Conservation (phyloP, 768 basidiomycete species). For the Coprinopsis cinerea region DNA sequence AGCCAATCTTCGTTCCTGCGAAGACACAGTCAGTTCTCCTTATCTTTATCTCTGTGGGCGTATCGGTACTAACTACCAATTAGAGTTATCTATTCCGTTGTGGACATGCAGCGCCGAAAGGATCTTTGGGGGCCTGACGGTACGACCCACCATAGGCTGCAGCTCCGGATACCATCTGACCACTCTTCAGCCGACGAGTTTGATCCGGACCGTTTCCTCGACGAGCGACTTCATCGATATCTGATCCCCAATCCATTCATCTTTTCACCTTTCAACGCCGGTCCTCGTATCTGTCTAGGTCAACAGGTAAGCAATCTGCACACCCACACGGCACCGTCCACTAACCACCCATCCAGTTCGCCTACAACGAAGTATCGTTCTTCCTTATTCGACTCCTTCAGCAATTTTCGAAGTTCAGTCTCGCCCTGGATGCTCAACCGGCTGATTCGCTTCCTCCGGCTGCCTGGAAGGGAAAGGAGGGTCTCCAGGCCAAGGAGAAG, state of each 20-base stretch:
- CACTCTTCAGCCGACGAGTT: conserved; percentile 34
- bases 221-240: conserved; percentile 41
- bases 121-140: conserved; percentile 54
- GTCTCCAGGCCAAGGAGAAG: conserved; percentile 28
- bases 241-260: conserved; percentile 38
- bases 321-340: not conserved
- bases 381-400: conserved; percentile 44
- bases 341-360: conserved; percentile 27
- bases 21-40: conserved; percentile 22
- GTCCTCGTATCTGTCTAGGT: conserved; percentile 33
- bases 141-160: conserved; percentile 13
- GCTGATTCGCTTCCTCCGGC: conserved; percentile 28
- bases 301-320: conserved; percentile 27
- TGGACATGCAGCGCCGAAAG: conserved; percentile 43
- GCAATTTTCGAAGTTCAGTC: conserved; percentile 29
- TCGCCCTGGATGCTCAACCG: conserved; percentile 32
- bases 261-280: conserved; percentile 37
- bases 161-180: not conserved
- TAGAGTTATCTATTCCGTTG: conserved; percentile 27
- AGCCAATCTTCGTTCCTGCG: conserved; percentile 27
- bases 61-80: not conserved
- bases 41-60: not conserved
- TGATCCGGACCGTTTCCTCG: conserved; percentile 54
- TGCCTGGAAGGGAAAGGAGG: conserved; percentile 26
- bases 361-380: conserved; percentile 47